phyloP scores from a whole-genome alignment of 805 yeast species.

The Myxozyma neglecta region DNA sequence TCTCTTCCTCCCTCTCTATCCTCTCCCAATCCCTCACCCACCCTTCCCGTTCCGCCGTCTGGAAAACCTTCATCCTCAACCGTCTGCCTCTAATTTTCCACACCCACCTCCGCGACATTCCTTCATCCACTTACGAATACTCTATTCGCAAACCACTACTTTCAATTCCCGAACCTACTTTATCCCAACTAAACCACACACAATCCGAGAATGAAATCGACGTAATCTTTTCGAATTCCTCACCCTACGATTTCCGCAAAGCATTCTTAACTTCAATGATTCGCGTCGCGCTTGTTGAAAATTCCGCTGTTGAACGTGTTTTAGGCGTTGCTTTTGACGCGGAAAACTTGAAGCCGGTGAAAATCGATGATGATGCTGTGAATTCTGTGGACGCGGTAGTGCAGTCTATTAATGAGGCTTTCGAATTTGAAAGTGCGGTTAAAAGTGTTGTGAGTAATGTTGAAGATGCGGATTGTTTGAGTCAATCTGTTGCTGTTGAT shows the following conservation, averaged over 20 bases:
- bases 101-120: constrained; percentile 3
- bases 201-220: constrained; percentile 38
- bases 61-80: constrained; percentile 27
- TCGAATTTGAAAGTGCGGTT: constrained; percentile 39
- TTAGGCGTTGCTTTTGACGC: constrained; percentile 30
- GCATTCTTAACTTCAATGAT: constrained; percentile 52
- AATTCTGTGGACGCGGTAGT: not conserved
- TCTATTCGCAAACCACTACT: constrained; percentile 24
- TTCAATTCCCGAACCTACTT: constrained; percentile 16
- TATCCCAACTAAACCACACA: constrained; percentile 14
- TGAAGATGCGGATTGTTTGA: constrained; percentile 8
- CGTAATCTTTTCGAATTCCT: constrained; percentile 49
- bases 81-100: constrained; percentile 16
- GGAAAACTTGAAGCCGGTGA: no score
- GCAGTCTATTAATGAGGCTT: constrained; percentile 26
- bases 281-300: constrained; percentile 45
- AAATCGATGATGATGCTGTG: no score
- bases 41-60: constrained; percentile 5
- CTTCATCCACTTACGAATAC: constrained; percentile 22
- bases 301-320: constrained; percentile 37
- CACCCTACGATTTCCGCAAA: constrained; percentile 49
- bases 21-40: not conserved
- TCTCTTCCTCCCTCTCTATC: constrained; percentile 17
- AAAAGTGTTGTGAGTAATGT: constrained; percentile 36
- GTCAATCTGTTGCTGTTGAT: constrained; percentile 14